phyloP scores from a whole-genome alignment of 805 yeast genomes.

The Candida schatavii region DNA sequence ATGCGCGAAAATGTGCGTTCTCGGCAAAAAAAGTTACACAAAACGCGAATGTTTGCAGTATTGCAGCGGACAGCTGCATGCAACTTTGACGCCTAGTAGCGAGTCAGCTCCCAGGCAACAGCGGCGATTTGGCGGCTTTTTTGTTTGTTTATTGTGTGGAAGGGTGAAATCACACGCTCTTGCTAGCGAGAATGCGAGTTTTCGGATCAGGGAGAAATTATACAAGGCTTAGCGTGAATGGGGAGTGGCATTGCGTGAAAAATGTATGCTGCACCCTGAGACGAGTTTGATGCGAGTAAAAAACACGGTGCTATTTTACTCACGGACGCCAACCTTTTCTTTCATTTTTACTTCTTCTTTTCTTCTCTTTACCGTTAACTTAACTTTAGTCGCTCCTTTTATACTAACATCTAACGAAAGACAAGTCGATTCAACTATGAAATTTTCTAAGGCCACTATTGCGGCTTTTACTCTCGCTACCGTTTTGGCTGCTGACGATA shows the following conservation, averaged over 20 bases:
- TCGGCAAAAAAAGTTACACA: neutral
- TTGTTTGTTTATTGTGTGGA: neutral
- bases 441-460: constrained; percentile 16
- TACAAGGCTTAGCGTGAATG: too few relatives aligned
- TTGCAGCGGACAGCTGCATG: neutral
- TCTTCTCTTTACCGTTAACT: neutral
- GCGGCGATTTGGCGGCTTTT: neutral
- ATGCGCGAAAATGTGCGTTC: neutral
- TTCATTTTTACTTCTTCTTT: constrained; percentile 1
- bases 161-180: neutral
- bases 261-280: too few relatives aligned
- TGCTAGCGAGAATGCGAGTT: neutral
- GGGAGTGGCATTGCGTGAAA: neutral
- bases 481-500: constrained; percentile 18
- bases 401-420: constrained; percentile 2
- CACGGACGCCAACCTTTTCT: too few relatives aligned
- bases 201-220: too few relatives aligned
- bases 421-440: constrained; percentile 10
- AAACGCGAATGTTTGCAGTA: neutral
- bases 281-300: too few relatives aligned
- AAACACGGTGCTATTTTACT: too few relatives aligned
- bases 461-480: constrained; percentile 20
- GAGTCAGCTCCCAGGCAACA: too few relatives aligned
- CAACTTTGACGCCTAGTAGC: neutral
- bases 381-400: constrained; percentile 2